These are phyloP conservation scores for Leishmania turanica DNA, from an alignment of 208 protist genomes.

Conservation along the genomic window DNA sequence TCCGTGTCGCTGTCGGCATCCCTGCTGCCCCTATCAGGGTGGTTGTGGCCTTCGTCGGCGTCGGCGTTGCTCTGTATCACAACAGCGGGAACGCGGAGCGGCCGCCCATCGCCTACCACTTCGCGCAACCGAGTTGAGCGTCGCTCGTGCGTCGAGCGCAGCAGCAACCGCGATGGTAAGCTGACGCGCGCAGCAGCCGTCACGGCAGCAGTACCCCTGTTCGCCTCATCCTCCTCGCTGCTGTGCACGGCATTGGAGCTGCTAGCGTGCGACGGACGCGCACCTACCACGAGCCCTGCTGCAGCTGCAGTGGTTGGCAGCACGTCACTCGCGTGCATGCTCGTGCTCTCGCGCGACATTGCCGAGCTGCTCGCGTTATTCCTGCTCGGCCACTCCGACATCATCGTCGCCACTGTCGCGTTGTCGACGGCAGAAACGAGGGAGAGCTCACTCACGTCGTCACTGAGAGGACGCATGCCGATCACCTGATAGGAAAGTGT, in stretches of 20 bases:
- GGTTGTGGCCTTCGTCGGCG: neutral
- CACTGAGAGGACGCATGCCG: neutral
- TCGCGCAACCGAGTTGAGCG: neutral
- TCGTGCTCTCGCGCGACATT: neutral
- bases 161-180: neutral
- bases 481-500: slow-evolving; percentile 4
- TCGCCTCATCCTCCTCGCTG: neutral
- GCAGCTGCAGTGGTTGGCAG: neutral
- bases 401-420: neutral
- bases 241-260: neutral
- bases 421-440: slow-evolving; percentile 7
- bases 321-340: neutral
- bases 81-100: too few species aligned
- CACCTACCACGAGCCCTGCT: neutral
- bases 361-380: neutral
- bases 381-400: slow-evolving; percentile 1
- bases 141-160: neutral
- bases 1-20: neutral
- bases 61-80: neutral
- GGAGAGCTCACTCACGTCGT: slow-evolving; percentile 5
- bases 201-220: neutral
- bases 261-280: neutral
- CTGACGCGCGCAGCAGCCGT: neutral
- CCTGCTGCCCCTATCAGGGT: neutral
- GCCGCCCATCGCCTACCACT: neutral